Evolutionary conservation across 2,329 filamentous ascomycete genomes (phyloP).

Genomic region (Helotiales sp.): DNA sequence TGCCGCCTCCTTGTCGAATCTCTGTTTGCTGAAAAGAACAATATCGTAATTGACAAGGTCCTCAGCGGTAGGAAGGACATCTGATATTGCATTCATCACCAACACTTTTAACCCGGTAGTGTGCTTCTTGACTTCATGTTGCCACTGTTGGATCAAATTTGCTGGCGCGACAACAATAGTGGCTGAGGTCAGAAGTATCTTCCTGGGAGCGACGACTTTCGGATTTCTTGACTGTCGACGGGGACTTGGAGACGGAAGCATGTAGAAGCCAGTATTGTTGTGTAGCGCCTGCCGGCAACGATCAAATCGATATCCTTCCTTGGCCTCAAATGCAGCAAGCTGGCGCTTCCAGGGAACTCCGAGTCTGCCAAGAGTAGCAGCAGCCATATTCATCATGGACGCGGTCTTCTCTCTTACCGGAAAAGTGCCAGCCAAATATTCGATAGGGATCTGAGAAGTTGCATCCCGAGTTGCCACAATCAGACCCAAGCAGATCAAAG

Average conservation of each 20-base stretch:
- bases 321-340: constrained; percentile 52
- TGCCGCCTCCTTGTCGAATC: constrained; percentile 72
- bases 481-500: constrained; percentile 79
- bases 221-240: constrained; percentile 48
- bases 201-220: constrained; percentile 47
- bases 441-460: constrained; percentile 66
- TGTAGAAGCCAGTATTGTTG: constrained; percentile 64
- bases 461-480: constrained; percentile 78
- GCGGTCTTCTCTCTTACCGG: constrained; percentile 55
- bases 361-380: constrained; percentile 68
- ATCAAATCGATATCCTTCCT: constrained; percentile 51
- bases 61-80: constrained; percentile 59
- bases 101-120: constrained; percentile 69
- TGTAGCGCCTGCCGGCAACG: constrained; percentile 61
- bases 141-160: constrained; percentile 86
- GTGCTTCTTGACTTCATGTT: constrained; percentile 79
- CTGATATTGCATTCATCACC: constrained; percentile 58
- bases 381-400: constrained; percentile 76
- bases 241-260: constrained; percentile 53
- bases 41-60: constrained; percentile 73
- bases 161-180: constrained; percentile 82
- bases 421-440: constrained; percentile 54
- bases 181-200: constrained; percentile 67
- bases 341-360: constrained; percentile 73
- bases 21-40: constrained; percentile 74